Evolutionary conservation across 768 basidiomycete genomes (phyloP).

Genomic region (Mrakia blollopis): DNA sequence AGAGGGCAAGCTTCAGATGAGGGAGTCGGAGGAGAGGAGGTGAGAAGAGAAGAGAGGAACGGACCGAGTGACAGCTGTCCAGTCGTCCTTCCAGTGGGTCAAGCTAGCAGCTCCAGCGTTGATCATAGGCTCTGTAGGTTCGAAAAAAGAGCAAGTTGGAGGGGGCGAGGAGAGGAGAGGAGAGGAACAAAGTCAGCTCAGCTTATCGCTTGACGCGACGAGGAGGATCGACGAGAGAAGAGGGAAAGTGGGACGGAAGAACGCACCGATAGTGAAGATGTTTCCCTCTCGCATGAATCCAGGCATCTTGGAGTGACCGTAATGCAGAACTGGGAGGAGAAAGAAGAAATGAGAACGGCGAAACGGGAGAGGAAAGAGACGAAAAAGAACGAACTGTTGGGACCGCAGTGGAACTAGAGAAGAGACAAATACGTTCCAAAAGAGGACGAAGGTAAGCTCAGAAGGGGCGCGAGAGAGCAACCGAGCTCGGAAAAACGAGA

Average conservation of each 20-base stretch:
- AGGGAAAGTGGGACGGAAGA: not conserved
- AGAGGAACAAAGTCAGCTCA: slow-evolving; percentile 59
- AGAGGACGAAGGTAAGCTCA: not conserved
- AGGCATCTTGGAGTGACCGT: slow-evolving; percentile 86
- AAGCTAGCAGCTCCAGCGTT: slow-evolving; percentile 62
- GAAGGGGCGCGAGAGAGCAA: too few relatives aligned
- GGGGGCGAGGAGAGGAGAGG: too few relatives aligned
- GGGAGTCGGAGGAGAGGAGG: too few relatives aligned
- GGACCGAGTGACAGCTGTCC: slow-evolving; percentile 79
- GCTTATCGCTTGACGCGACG: not conserved
- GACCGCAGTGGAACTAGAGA: slow-evolving; percentile 66
- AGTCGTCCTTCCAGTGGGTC: slow-evolving; percentile 72
- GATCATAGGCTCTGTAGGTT: slow-evolving; percentile 63
- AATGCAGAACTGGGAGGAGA: slow-evolving; percentile 62
- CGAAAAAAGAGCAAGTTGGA: slow-evolving; percentile 42
- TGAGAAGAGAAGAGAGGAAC: not conserved
- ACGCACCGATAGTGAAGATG: slow-evolving; percentile 61
- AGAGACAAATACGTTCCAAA: not conserved
- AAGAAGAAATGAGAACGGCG: not conserved
- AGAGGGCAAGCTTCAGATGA: too few relatives aligned
- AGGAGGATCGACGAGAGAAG: not conserved
- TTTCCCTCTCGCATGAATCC: slow-evolving; percentile 85
- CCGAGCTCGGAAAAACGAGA: not conserved
- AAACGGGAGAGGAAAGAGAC: not conserved
- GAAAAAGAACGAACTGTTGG: slow-evolving; percentile 52